Percentiles rank a stretch among this genome's conserved stretches.
phyloP scores from a whole-genome alignment of 441 rosid species.

The Brassica hybrid region DNA sequence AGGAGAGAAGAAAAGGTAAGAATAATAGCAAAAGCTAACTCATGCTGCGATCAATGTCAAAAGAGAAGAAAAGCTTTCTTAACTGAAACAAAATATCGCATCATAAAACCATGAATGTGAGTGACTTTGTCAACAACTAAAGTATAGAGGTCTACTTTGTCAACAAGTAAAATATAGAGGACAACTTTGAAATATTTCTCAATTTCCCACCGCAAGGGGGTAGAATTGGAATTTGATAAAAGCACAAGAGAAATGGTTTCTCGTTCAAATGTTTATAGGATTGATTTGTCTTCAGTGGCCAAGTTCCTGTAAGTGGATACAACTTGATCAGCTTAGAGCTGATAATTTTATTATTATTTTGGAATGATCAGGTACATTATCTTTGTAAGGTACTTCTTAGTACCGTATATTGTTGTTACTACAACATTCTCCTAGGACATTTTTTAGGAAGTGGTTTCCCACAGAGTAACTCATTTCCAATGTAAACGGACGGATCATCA shows the following conservation, averaged over 20 bases:
- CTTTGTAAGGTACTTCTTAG: conserved; percentile 10
- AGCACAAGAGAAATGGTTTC: no score
- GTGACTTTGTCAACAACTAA: neutral
- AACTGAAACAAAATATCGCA: neutral
- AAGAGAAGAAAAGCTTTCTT: neutral
- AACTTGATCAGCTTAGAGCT: conserved; percentile 9
- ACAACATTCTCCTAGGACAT: conserved; percentile 35
- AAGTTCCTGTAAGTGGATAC: conserved; percentile 14
- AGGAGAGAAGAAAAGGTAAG: neutral
- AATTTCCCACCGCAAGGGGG: no score
- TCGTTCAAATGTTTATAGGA: neutral
- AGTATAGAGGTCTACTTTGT: neutral
- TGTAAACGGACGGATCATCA: conserved; percentile 49
- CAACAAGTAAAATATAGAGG: conserved; percentile 1
- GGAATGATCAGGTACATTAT: conserved; percentile 9
- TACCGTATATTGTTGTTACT: conserved; percentile 6
- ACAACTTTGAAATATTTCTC: neutral
- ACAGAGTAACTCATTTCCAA: conserved; percentile 47
- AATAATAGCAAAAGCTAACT: neutral
- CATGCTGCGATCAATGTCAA: neutral
- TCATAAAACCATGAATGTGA: no score
- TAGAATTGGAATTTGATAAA: no score
- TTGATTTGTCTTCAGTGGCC: no score
- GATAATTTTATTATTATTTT: conserved; percentile 7
- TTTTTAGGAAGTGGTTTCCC: no score